Percentiles rank a stretch among this genome's conserved stretches.
These are phyloP conservation scores for Mortierella sp. DNA, from an alignment of 371 early-diverging fungal genomes.

Conservation along the genomic window DNA sequence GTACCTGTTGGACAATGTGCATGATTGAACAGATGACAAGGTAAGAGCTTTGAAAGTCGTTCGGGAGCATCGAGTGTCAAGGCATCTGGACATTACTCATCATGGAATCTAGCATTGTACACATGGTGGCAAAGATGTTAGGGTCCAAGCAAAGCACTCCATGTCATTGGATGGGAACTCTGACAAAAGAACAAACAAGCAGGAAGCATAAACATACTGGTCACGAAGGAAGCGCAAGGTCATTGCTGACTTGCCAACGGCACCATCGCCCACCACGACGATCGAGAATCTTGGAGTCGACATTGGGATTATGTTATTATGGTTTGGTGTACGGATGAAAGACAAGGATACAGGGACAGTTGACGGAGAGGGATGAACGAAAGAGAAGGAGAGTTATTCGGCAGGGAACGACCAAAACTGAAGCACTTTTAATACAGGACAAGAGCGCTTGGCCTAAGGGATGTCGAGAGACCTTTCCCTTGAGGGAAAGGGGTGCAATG, in stretches of 20 bases:
- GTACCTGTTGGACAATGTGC: slow-evolving; percentile 28
- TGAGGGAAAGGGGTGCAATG: too few species aligned
- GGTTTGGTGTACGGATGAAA: too few species aligned
- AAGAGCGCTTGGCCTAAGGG: too few species aligned
- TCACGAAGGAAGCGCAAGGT: slow-evolving; percentile 47
- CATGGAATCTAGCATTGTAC: slow-evolving; percentile 10
- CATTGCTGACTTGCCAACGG: slow-evolving; percentile 51
- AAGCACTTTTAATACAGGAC: too few species aligned
- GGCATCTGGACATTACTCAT: slow-evolving; percentile 11
- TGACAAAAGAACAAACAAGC: background rate
- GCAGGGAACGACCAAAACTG: too few species aligned
- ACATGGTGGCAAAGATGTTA: too few species aligned
- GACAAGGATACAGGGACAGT: too few species aligned
- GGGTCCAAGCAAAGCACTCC: background rate
- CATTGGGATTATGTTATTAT: background rate
- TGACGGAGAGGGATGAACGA: background rate
- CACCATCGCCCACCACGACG: slow-evolving; percentile 50
- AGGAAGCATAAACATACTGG: slow-evolving; percentile 29
- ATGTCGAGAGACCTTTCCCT: too few species aligned
- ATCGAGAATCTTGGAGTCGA: slow-evolving; percentile 21
- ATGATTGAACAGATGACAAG: too few species aligned
- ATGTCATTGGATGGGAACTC: background rate
- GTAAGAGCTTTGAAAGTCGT: too few species aligned
- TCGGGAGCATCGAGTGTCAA: too few species aligned
- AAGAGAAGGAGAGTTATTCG: background rate